Percentiles rank a stretch among this genome's conserved stretches.
phyloP scores from a whole-genome alignment of 2,329 filamentous ascomycete species.

The Achaetomium macrosporum region DNA sequence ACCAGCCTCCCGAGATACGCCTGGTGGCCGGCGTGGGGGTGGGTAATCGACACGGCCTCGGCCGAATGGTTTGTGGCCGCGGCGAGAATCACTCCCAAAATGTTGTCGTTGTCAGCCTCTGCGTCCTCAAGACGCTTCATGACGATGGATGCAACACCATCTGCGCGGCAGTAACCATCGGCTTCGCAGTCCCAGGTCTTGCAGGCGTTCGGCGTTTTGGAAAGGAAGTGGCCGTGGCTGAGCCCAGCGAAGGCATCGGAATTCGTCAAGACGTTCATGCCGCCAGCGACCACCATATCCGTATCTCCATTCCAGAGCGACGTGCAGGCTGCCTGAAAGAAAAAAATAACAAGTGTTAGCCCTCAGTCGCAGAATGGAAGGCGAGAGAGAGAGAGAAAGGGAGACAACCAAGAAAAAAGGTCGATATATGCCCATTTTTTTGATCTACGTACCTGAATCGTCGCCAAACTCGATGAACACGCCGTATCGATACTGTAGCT shows the following conservation, averaged over 20 bases:
- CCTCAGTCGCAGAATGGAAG: no score
- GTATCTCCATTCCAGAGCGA: conserved; percentile 69
- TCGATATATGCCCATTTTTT: no score
- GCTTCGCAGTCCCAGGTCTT: conserved; percentile 69
- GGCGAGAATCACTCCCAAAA: conserved; percentile 67
- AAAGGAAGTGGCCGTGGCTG: conserved; percentile 71
- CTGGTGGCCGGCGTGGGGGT: conserved; percentile 67
- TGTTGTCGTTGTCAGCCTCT: conserved; percentile 67
- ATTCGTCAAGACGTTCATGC: conserved; percentile 70
- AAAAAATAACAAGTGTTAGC: no score
- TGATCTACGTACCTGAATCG: conserved; percentile 51
- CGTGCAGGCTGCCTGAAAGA: conserved; percentile 52
- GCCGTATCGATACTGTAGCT: conserved; percentile 69
- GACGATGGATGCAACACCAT: conserved; percentile 67
- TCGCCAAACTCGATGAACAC: conserved; percentile 67
- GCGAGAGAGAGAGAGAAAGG: no score
- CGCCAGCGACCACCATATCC: conserved; percentile 74
- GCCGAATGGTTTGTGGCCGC: conserved; percentile 76
- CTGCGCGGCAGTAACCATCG: conserved; percentile 76
- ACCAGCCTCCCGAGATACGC: conserved; percentile 64
- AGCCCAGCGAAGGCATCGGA: conserved; percentile 73
- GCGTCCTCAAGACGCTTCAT: conserved; percentile 77
- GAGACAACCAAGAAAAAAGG: no score
- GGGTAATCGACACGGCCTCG: conserved; percentile 77
- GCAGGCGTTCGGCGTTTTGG: conserved; percentile 53